Evolutionary conservation across 192 early-diverging fungal genomes (phyloP).

Genomic region (Backusella circina): DNA sequence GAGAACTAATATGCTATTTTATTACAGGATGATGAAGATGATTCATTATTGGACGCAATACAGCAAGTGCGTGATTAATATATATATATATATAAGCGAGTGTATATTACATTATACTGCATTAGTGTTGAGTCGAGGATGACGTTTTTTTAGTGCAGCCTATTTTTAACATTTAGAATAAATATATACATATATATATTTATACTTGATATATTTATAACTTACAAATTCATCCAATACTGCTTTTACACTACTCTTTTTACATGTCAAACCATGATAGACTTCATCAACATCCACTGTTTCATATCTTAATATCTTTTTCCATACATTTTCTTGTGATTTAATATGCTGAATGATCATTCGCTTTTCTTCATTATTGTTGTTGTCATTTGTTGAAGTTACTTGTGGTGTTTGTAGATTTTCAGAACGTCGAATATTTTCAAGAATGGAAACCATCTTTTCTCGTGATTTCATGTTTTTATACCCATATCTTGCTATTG

Average conservation of each 20-base stretch:
- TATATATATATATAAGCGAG: neutral
- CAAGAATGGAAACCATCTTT: neutral
- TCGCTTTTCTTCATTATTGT: neutral
- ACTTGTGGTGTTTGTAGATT: neutral
- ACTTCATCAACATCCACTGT: neutral
- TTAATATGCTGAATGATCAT: neutral
- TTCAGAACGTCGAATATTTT: neutral
- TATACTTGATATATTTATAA: neutral
- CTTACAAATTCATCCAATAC: neutral
- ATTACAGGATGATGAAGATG: conserved; percentile 14
- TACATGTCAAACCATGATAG: neutral
- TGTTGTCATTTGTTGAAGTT: neutral
- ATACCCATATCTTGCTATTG: neutral
- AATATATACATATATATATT: neutral
- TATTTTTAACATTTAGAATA: neutral
- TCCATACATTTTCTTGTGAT: neutral
- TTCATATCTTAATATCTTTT: neutral
- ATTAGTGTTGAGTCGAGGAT: neutral
- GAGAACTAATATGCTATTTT: neutral
- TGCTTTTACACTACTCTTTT: neutral
- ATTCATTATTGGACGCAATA: conserved; percentile 11
- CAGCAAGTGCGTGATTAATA: conserved; percentile 9
- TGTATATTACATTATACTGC: neutral
- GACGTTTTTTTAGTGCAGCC: neutral
- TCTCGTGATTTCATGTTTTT: neutral